These are phyloP conservation scores for Albugo candida DNA, from an alignment of 352 stramenopile genomes.

Conservation along the genomic window DNA sequence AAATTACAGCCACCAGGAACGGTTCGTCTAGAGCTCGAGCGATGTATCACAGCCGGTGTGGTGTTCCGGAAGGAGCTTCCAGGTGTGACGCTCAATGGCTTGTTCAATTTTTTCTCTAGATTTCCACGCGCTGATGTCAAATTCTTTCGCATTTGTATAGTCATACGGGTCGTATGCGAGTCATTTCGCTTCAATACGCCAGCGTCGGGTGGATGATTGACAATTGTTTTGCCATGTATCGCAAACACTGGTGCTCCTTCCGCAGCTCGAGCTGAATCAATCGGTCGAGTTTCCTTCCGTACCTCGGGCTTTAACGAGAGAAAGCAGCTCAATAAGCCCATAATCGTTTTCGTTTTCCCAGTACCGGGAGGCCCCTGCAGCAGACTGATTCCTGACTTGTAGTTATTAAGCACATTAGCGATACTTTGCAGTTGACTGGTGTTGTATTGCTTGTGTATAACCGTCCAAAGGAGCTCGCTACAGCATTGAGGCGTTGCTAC, in stretches of 20 bases:
- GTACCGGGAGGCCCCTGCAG: slow-evolving; percentile 91
- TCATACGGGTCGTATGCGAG: slow-evolving; percentile 18
- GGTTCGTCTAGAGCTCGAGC: not conserved
- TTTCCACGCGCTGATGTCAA: slow-evolving; percentile 25
- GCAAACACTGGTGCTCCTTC: slow-evolving; percentile 9
- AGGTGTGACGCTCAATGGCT: not conserved
- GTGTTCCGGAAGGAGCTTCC: not conserved
- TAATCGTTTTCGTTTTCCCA: slow-evolving; percentile 88
- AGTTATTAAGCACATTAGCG: slow-evolving; percentile 76
- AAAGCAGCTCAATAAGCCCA: slow-evolving; percentile 61
- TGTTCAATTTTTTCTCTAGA: slow-evolving; percentile 41
- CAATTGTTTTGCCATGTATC: not conserved
- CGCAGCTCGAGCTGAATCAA: slow-evolving; percentile 21
- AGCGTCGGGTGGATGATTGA: not conserved
- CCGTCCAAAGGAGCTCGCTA: slow-evolving; percentile 24
- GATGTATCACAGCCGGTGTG: not conserved
- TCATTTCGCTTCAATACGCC: slow-evolving; percentile 34
- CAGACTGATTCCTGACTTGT: slow-evolving; percentile 59
- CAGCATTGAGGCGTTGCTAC: no score
- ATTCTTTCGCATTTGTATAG: slow-evolving; percentile 51
- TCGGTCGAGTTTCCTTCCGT: slow-evolving; percentile 18
- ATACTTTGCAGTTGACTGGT: slow-evolving; percentile 74
- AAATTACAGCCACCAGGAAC: slow-evolving; percentile 24
- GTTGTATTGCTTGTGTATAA: slow-evolving; percentile 66
- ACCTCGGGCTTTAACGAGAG: slow-evolving; percentile 16